Base-by-base conservation (phyloP, 2,329 filamentous ascomycete genomes). In the Emericellopsis cladophorae region DNA sequence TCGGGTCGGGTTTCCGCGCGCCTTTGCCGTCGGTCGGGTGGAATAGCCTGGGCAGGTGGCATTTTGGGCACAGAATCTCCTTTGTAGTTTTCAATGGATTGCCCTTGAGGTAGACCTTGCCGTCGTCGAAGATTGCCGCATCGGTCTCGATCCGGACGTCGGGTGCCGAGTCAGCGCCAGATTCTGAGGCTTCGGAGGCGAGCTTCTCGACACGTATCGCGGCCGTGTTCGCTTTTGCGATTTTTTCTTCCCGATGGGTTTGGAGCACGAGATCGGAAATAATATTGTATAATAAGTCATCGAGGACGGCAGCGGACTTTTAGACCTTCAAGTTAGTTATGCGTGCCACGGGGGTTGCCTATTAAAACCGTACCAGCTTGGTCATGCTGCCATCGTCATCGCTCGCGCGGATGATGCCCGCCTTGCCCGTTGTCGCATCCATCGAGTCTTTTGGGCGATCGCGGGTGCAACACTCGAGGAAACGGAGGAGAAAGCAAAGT, bases 221-320 rank as follows among this genome's bases (percentile, higher is more conserved):
- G 51, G 81, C 72, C 45, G 81, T 72, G 47, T 74, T 63, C 50
- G 78, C 77, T 56, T 81, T 77, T 40, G 84, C 76, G 47, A 78
- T 74, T 66, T 89, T 89, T 63, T 90, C 85, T 49, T 84, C 74
- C 49, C 81, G 81, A 58, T 90, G 85, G 33, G 77, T 79, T 57
- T 84, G 76, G 52, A 87, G 70, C 47, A 86, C 68, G 40, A 86
- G 69, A 56, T 85, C 81, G 58, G 84, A 80, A 49, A 89, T 72
- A 53, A 89, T 74, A 58, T 85, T 88, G 65, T 83, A 79, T 46
- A 90, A 66, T 42, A 81, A 62, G 54, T 89, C 83, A 53, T 88
- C 81, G 53, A 90, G 70, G 45, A 90, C 74, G 18, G 72, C 64
- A 54, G 78, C 71, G 47, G 77, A 67, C 77, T 81, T 29, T 29